Conservation (phyloP, 148 eudicot genomes). For the Silene latifolia region DNA sequence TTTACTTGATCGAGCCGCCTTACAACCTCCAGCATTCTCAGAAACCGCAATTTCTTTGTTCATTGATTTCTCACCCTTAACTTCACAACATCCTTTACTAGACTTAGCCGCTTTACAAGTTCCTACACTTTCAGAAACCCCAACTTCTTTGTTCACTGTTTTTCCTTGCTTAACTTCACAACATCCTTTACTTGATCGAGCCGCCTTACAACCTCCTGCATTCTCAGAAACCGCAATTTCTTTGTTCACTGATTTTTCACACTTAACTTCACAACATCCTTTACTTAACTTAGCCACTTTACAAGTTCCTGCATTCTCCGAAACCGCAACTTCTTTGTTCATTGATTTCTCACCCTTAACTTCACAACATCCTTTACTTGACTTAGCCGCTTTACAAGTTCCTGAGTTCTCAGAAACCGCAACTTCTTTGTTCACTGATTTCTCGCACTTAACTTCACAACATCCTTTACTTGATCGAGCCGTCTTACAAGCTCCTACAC, state of each 20-base stretch:
- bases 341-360: not conserved
- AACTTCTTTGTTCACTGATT: not conserved
- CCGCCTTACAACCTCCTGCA: not conserved
- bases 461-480: conserved; percentile 10
- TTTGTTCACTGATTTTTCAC: not conserved
- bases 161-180: conserved; percentile 1
- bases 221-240: not conserved
- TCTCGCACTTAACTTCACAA: conserved; percentile 5
- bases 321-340: not conserved
- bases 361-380: not conserved
- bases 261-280: conserved; percentile 18
- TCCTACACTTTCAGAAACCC: no score
- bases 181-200: conserved; percentile 11
- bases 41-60: not conserved
- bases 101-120: no score
- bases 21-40: not conserved
- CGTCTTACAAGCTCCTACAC: not conserved
- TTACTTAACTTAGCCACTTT: not conserved
- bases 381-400: no score
- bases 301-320: not conserved
- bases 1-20: not conserved
- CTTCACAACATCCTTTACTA: not conserved
- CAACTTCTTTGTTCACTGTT: not conserved
- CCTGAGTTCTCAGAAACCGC: no score
- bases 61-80: not conserved